Evolutionary conservation across 495 filamentous ascomycete genomes (phyloP).

Genomic region (Penicillium fimorum): DNA sequence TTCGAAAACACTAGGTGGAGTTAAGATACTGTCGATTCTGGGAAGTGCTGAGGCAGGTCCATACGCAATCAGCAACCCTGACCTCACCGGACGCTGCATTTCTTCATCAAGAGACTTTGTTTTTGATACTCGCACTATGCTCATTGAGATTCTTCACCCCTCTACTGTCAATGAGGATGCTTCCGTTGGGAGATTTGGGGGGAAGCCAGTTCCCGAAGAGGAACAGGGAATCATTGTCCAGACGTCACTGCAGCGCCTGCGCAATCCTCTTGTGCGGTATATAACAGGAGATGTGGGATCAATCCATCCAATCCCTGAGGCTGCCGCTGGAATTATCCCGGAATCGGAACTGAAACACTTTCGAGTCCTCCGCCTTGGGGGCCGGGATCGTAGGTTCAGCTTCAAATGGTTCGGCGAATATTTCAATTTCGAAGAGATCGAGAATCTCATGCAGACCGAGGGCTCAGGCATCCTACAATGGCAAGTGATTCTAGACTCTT

Average conservation of each 20-base stretch:
- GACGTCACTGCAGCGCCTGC: constrained; percentile 36
- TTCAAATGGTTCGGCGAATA: constrained; percentile 37
- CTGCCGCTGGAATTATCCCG: constrained; percentile 1
- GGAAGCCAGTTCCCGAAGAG: constrained; percentile 17
- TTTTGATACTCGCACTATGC: constrained; percentile 28
- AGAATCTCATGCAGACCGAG: constrained; percentile 14
- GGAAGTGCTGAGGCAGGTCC: constrained; percentile 34
- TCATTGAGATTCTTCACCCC: constrained; percentile 30
- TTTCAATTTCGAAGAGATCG: constrained; percentile 27
- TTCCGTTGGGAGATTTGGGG: not conserved
- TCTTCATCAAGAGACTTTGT: constrained; percentile 26
- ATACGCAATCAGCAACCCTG: constrained; percentile 21
- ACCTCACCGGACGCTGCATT: not conserved
- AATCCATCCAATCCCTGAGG: constrained; percentile 25
- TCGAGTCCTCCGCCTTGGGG: constrained; percentile 27
- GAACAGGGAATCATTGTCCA: constrained; percentile 32
- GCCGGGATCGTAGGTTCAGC: constrained; percentile 35
- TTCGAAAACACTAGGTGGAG: constrained; percentile 1
- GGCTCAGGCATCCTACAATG: constrained; percentile 33
- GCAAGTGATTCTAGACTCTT: constrained; percentile 32
- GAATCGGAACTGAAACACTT: constrained; percentile 10
- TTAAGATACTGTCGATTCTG: constrained; percentile 26
- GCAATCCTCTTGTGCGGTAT: constrained; percentile 42
- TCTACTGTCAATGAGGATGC: constrained; percentile 2
- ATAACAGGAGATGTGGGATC: constrained; percentile 38